Conservation (phyloP, 148 eudicot species). For the Fagopyrum tataricum region DNA sequence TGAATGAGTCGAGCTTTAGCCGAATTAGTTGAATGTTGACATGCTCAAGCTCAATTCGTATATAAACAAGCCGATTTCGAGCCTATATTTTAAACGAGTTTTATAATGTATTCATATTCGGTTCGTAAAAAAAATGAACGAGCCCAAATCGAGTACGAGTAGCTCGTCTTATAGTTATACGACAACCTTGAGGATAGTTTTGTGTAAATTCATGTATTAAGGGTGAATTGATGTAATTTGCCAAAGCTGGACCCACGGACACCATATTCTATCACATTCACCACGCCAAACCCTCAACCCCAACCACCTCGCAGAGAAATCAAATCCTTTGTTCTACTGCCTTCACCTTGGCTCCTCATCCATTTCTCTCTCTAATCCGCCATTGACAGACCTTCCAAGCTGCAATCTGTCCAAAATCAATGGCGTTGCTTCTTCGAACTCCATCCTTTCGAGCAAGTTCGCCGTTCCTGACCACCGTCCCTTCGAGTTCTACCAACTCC, state of each 20-base stretch:
- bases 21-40: no score
- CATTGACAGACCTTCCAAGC: background rate
- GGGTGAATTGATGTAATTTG: background rate
- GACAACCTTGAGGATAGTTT: no score
- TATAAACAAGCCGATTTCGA: no score
- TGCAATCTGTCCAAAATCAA: slow-evolving; percentile 11
- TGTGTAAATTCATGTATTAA: no score
- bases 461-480: slow-evolving; percentile 9
- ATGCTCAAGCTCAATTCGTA: no score
- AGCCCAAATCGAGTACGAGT: no score
- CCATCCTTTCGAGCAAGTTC: slow-evolving; percentile 23
- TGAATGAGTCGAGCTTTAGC: no score
- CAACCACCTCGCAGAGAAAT: background rate
- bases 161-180: no score
- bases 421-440: slow-evolving; percentile 28
- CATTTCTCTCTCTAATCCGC: background rate
- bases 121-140: no score
- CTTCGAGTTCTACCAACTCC: slow-evolving; percentile 16
- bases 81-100: no score
- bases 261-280: slow-evolving; percentile 4
- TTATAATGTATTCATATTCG: no score
- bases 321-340: background rate
- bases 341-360: background rate
- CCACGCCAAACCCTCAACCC: slow-evolving; percentile 7
- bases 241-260: background rate